A percentile compares a stretch with the other conserved stretches of the same genome.
Conservation (phyloP, 2,329 filamentous ascomycete genomes). For the Helotiales sp. region DNA sequence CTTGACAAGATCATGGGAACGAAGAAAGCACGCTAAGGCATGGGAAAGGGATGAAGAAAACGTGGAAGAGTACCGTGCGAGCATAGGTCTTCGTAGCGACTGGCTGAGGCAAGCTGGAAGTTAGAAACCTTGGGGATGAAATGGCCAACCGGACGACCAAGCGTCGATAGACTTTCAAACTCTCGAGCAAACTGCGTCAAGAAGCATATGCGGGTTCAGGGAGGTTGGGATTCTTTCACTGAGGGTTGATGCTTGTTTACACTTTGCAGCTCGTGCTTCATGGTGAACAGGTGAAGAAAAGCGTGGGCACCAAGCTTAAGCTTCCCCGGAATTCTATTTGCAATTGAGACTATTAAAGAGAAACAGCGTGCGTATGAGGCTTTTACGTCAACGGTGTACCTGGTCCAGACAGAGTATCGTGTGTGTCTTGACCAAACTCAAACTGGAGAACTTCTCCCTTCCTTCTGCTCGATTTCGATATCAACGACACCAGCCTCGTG, state of each 20-base stretch:
- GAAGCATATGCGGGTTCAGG: slow-evolving; percentile 3
- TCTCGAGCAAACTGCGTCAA: not conserved
- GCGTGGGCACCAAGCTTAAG: not conserved
- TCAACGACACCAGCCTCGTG: not conserved
- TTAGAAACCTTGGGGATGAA: not conserved
- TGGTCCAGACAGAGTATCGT: not conserved
- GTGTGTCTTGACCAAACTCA: slow-evolving; percentile 8
- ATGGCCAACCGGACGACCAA: not conserved
- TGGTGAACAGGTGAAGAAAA: not conserved
- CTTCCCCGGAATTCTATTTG: slow-evolving; percentile 9
- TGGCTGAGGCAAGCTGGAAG: not conserved
- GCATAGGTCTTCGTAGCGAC: no score
- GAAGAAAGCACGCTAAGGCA: not conserved
- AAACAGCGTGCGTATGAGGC: not conserved
- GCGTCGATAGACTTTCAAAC: not conserved
- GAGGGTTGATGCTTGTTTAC: slow-evolving; percentile 2
- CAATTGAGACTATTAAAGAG: not conserved
- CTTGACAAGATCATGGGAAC: not conserved
- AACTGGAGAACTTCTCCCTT: not conserved
- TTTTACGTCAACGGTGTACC: not conserved
- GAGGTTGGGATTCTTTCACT: not conserved
- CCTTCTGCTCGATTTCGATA: not conserved
- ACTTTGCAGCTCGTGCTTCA: not conserved
- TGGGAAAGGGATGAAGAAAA: slow-evolving; percentile 9
- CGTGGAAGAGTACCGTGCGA: not conserved